Conservation (phyloP, 2,329 filamentous ascomycete species). For the Colletotrichum filicis region DNA sequence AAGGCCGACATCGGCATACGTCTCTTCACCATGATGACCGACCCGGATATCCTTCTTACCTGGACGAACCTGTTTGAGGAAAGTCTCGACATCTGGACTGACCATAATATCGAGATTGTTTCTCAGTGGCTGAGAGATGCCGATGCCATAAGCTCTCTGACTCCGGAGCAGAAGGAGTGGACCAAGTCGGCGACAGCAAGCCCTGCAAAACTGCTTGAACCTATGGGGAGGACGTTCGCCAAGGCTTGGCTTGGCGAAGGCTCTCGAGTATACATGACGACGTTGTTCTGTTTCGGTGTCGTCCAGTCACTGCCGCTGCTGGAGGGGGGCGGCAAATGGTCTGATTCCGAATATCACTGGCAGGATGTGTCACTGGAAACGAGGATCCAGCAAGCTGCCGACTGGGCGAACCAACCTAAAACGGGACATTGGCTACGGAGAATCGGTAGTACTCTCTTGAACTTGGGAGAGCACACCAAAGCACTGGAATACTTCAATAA, state of each 20-base stretch:
- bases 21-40: conserved; percentile 50
- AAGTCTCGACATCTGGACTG: conserved; percentile 53
- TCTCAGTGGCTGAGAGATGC: conserved; percentile 49
- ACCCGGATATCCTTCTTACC: conserved; percentile 48
- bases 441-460: conserved; percentile 53
- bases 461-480: conserved; percentile 46
- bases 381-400: conserved; percentile 48
- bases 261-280: conserved; percentile 50
- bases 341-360: conserved; percentile 49
- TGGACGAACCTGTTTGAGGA: conserved; percentile 55
- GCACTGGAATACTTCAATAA: conserved; percentile 50
- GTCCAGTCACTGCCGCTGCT: conserved; percentile 54
- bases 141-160: conserved; percentile 44
- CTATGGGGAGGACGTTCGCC: conserved; percentile 51
- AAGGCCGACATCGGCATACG: conserved; percentile 47
- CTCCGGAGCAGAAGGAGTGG: conserved; percentile 44
- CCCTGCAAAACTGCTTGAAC: conserved; percentile 47
- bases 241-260: conserved; percentile 49
- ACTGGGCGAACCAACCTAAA: conserved; percentile 49
- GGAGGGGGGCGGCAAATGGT: conserved; percentile 50
- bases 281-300: conserved; percentile 55
- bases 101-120: conserved; percentile 50
- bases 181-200: conserved; percentile 40
- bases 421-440: conserved; percentile 51
- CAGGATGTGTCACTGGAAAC: conserved; percentile 46